Base-by-base conservation (phyloP, 345 rosid genomes). In the Barbarea vulgaris region DNA sequence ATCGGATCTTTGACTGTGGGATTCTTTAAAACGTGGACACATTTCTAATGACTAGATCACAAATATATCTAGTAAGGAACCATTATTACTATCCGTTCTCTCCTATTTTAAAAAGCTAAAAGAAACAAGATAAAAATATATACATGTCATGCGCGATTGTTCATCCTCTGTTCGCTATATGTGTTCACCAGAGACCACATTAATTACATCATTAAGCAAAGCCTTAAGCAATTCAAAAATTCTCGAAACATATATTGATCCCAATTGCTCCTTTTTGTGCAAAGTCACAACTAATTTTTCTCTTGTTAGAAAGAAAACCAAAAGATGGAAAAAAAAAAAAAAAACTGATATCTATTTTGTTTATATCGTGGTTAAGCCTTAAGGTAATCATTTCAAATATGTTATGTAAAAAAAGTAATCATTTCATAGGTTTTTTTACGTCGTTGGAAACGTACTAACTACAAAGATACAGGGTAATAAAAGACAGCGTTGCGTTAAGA, bases 401-500 rank as follows among this genome's bases (percentile, higher is more conserved):
- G n/a, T n/a, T 54, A 2, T 11, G 1, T 4, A 37, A 6, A 36
- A 34, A 36, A 36, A 13, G 55, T 62, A 62, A 69, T 77, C 76
- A 77, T 77, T 54, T 63, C 76, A 70, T 63, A 53, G 41, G 37
- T 48, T 12, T 64, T 22, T 44, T 77, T 36, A 56, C 81, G 67
- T 64, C 17, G 72, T 64, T 64, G 62, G 39, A 77, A 19, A 56
- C 22, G 52, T 42, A n/a, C 53, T 42, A 63, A n/a, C 5, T 21
- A 54, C 66, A 46, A 64, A 27, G 71, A 21, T 53, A 25, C 14
- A 51, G 22, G 1, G 25, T 30, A 15, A 44, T 17, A 47, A 77
- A 70, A 55, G 76, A 64, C 76, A 77, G 62, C 72, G 76, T 70
- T 71, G 68, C 62, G 76, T 64, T 64, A 47, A 6, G 66, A 70